Conservation (phyloP, 345 rosid species). For the Lepidium aucheri region DNA sequence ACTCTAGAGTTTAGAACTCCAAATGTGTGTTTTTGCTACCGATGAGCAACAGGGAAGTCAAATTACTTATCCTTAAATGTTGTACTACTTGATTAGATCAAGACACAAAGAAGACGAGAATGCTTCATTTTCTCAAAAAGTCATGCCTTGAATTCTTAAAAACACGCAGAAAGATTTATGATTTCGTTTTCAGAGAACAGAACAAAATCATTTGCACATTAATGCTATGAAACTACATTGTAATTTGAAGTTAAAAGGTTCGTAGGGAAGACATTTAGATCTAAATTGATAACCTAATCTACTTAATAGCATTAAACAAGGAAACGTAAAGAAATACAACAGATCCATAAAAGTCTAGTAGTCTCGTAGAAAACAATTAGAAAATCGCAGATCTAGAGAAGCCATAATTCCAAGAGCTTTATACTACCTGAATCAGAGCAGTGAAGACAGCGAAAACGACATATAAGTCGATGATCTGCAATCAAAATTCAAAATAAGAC, state of each 20-base stretch:
- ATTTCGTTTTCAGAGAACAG: not conserved
- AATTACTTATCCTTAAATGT: not conserved
- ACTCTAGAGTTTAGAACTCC: not conserved
- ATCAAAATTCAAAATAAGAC: not conserved
- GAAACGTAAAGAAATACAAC: not conserved
- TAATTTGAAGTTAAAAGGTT: not conserved
- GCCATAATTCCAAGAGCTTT: not conserved
- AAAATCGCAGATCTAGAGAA: slow-evolving; percentile 16
- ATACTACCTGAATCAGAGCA: slow-evolving; percentile 73
- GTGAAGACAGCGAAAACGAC: slow-evolving; percentile 74
- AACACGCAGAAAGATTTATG: not conserved
- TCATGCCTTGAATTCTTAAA: not conserved
- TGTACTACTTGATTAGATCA: not conserved
- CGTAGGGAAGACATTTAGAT: not conserved
- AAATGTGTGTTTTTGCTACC: not conserved
- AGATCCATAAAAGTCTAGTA: not conserved
- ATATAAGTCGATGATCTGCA: slow-evolving; percentile 85
- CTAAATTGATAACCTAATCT: not conserved
- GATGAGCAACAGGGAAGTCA: not conserved
- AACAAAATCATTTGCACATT: not conserved
- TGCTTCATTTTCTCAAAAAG: not conserved
- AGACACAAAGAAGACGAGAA: not conserved
- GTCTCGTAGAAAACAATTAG: not conserved
- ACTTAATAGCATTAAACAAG: not conserved
- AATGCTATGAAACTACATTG: not conserved